Base-by-base conservation (phyloP, 805 yeast genomes). In the Yarrowia bubula region DNA sequence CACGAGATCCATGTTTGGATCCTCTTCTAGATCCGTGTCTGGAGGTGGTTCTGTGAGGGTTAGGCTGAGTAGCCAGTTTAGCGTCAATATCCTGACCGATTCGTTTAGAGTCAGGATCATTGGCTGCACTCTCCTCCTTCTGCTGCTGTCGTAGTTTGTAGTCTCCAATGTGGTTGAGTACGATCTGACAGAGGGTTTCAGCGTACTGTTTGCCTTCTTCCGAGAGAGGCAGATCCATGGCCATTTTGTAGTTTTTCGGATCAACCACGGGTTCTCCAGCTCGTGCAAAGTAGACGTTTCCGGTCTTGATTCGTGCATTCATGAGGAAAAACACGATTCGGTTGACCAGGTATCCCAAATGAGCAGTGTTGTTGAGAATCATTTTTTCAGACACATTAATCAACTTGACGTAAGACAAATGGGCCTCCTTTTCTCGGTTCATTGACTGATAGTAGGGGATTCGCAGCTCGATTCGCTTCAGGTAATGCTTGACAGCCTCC, bases 321-420 rank as follows among this genome's bases (percentile, higher is more conserved):
- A 95, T 90, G 74, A 95, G 80, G 75, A 90, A 95, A 75, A 90
- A 91, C 31, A 95, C 92, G 60, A 95, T 95, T 72, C 95, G 88
- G 74, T 93, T 91, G 67, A 91, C 86, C 74, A 95, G 80, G 75
- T 93, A 95, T 15, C 97, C 98, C 71, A 90, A 84, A 69, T 88
- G 88, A 9, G 53, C 64, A 44, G 92, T 86, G 72, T 89, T 85
- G 76, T 90, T 89, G 66, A 92, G 83, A 50, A 89, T 86, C 66
- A 93, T 81, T 68, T 88, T 78, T 73, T 91, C 95, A 15, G 98
- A 97, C 75, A 92, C 93, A 74, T 95, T 92, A 72, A 89, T 88
- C 71, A 91, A 86, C 76, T 92, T 91, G 73, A 95, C 87, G 76
- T 85, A 95, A 31, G 89, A 84, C 64, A 92, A 78, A 13, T 81